A percentile compares a stretch with the other conserved stretches of the same genome.
Conservation (phyloP, 2,329 filamentous ascomycete species). For the Alternaria triticina region DNA sequence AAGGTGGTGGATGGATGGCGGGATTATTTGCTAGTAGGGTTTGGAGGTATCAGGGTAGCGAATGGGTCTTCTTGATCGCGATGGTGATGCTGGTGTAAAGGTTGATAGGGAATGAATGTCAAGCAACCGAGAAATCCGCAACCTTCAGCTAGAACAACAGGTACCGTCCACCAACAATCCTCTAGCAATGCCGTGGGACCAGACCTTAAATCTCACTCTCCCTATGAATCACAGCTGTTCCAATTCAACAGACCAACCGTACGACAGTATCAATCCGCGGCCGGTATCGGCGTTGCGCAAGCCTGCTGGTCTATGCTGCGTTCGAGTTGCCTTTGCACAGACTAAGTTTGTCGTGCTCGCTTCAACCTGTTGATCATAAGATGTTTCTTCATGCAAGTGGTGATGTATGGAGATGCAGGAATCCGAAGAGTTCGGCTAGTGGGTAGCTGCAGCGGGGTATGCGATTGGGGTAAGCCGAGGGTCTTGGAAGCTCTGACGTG, state of each 20-base stretch:
- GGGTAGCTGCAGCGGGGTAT: not conserved
- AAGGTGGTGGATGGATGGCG: not conserved
- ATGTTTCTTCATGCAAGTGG: not conserved
- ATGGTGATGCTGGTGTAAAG: not conserved
- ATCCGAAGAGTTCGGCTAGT: not conserved
- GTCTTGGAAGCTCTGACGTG: not conserved
- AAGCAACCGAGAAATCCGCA: not conserved
- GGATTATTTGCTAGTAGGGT: not conserved
- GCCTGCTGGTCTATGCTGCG: not conserved
- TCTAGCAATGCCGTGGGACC: not conserved
- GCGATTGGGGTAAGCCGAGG: slow-evolving; percentile 4
- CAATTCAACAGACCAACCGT: not conserved
- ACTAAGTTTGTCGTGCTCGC: not conserved
- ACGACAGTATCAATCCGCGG: slow-evolving; percentile 13
- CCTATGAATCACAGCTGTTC: slow-evolving; percentile 8
- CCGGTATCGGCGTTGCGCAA: slow-evolving; percentile 12
- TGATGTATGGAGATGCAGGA: not conserved
- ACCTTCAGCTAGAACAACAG: not conserved
- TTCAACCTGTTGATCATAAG: too few relatives aligned
- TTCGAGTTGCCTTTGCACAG: not conserved
- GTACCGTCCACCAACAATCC: not conserved
- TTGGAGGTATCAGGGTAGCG: too few relatives aligned
- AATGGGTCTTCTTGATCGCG: not conserved
- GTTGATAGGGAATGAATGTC: not conserved
- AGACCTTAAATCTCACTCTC: not conserved